These are phyloP conservation scores for Stipa capillata DNA, from an alignment of 176 grass and related monocot species.

Conservation along the genomic window DNA sequence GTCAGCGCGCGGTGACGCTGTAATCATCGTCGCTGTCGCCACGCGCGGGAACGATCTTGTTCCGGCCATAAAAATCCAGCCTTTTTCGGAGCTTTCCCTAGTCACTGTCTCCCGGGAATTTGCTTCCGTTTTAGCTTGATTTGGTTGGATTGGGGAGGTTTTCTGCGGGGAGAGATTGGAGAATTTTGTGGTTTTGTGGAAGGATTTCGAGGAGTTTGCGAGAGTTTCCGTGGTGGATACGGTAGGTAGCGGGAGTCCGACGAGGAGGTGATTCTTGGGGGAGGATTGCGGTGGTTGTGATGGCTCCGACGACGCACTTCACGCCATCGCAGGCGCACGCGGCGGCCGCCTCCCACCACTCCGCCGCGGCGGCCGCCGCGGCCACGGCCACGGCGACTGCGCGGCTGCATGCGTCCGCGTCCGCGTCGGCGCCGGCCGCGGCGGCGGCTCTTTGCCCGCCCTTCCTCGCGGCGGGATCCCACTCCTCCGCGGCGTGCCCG, in stretches of 20 bases:
- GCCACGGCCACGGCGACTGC: constrained; percentile 5
- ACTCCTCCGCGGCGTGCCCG: constrained; percentile 16
- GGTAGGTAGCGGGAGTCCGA: neutral
- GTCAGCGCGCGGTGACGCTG: neutral
- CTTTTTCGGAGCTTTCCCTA: neutral
- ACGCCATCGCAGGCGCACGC: constrained; percentile 55
- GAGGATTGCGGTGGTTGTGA: neutral
- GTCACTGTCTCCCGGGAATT: neutral
- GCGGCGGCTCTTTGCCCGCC: constrained; percentile 23
- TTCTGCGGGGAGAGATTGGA: neutral
- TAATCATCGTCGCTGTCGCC: neutral
- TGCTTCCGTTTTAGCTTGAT: neutral
- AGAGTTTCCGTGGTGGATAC: neutral
- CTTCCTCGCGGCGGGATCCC: constrained; percentile 11
- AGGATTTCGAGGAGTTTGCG: constrained; percentile 14
- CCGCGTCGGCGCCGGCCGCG: neutral
- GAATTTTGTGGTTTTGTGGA: neutral
- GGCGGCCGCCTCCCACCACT: constrained; percentile 36
- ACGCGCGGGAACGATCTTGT: neutral
- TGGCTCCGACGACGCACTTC: constrained; percentile 78
- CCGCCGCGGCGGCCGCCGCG: neutral
- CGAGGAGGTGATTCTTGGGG: neutral
- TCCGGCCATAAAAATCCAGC: neutral
- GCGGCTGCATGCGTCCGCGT: constrained; percentile 11
- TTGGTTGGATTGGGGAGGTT: neutral